These are phyloP conservation scores for Lachancea sp. DNA, from an alignment of 805 yeast genomes.

Conservation along the genomic window DNA sequence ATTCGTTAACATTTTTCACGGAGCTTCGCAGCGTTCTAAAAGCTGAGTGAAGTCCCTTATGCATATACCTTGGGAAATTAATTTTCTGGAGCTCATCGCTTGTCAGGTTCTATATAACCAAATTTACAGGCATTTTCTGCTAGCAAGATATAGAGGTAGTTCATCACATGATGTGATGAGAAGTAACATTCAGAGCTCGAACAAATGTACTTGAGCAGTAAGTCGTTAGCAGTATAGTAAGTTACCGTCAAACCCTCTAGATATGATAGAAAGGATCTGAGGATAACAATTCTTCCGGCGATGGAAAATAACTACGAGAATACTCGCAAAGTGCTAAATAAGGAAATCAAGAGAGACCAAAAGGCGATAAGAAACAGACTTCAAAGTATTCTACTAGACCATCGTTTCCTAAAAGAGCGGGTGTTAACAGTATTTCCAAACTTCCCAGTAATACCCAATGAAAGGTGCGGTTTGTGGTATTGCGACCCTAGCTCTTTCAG, in stretches of 20 bases:
- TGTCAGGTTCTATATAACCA: background rate
- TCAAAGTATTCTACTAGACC: slow-evolving; percentile 65
- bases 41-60: background rate
- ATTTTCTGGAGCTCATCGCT: background rate
- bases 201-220: no score
- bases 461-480: slow-evolving; percentile 87
- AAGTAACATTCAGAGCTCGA: no score
- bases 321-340: slow-evolving; percentile 21
- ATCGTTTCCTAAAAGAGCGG: slow-evolving; percentile 39
- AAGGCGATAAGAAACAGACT: slow-evolving; percentile 53
- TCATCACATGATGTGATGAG: no score
- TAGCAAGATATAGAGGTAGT: no score
- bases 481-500: slow-evolving; percentile 39
- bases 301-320: background rate
- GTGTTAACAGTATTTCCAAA: slow-evolving; percentile 32
- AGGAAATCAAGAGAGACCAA: slow-evolving; percentile 44
- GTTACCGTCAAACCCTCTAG: no score
- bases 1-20: background rate
- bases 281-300: no score
- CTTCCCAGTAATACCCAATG: slow-evolving; percentile 61
- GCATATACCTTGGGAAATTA: background rate
- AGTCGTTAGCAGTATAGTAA: no score
- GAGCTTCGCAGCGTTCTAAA: background rate
- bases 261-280: no score
- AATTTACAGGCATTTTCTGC: no score